A percentile compares a stretch with the other conserved stretches of the same genome.
These are phyloP conservation scores for Albifimbria verrucaria DNA, from an alignment of 2,329 filamentous ascomycete species.

Conservation along the genomic window DNA sequence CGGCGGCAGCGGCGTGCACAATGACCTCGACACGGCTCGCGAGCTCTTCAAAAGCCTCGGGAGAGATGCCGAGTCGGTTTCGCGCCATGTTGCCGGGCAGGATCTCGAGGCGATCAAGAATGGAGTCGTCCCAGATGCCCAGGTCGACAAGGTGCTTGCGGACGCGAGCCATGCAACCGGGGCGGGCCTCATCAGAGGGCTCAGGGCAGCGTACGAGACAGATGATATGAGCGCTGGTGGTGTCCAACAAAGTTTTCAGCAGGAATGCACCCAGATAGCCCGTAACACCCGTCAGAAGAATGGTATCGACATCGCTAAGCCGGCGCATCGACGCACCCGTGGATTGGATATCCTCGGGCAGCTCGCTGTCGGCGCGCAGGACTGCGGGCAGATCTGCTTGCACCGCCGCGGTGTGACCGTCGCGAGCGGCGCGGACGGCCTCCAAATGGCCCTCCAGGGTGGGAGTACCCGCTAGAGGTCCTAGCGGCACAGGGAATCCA, in stretches of 20 bases:
- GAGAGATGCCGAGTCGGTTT: slow-evolving; percentile 64
- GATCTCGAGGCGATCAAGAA: slow-evolving; percentile 75
- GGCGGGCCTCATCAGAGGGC: slow-evolving; percentile 59
- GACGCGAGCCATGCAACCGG: slow-evolving; percentile 68
- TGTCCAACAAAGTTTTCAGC: slow-evolving; percentile 64
- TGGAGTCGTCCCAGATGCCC: slow-evolving; percentile 72
- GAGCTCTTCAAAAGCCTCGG: slow-evolving; percentile 62
- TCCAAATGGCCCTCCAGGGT: slow-evolving; percentile 71
- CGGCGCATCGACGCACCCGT: slow-evolving; percentile 50
- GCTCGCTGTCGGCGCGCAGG: slow-evolving; percentile 60
- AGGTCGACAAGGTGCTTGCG: slow-evolving; percentile 75
- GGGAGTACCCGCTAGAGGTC: slow-evolving; percentile 66
- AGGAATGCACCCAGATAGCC: slow-evolving; percentile 76
- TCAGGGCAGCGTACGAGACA: slow-evolving; percentile 73
- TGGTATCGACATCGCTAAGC: slow-evolving; percentile 62
- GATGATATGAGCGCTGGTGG: slow-evolving; percentile 64
- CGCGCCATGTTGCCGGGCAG: slow-evolving; percentile 70
- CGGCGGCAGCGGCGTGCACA: slow-evolving; percentile 72
- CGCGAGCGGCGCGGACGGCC: slow-evolving; percentile 66
- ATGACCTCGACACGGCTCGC: slow-evolving; percentile 67
- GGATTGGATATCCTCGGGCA: slow-evolving; percentile 68
- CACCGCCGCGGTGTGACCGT: slow-evolving; percentile 70
- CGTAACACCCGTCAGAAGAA: slow-evolving; percentile 72
- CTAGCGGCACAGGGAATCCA: slow-evolving; percentile 69
- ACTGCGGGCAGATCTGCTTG: slow-evolving; percentile 73